Base-by-base conservation (phyloP, 2,329 filamentous ascomycete genomes). In the Thelonectria olida region DNA sequence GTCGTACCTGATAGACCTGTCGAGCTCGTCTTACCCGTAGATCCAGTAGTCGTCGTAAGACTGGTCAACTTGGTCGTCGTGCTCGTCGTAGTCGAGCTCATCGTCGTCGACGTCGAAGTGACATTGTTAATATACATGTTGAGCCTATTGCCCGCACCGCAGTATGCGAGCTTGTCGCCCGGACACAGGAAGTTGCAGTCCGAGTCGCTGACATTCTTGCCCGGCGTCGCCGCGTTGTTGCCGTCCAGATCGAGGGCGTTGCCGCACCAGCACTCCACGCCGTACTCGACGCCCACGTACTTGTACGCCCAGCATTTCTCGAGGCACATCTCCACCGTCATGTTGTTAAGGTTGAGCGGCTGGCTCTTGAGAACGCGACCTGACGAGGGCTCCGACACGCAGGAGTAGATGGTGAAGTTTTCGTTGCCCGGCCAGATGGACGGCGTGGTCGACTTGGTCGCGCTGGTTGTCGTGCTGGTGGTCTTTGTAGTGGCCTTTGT, bases 251-350 rank as follows among this genome's bases (percentile, higher is more conserved):
- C 70, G 9, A 79, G 56, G 1, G 53, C 45, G 49, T 78, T 72
- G 5, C 76, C 76, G 41, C 77, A 80, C 72, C 75, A 79, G 23
- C 78, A 80, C 20, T 80, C 77, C 2, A 68, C 70, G 7, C 75
- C 75, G 28, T 79, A 79, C 51, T 80, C 76, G 4, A 79, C 70
- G 9, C 77, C 78, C 1, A 73, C 76, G 22, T 71, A 79, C 7
- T 70, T 71, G 54, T 75, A 79, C 19, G 72, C 63, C 36, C 65
- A 70, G 48, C 78, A 80, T 1, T 68, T 68, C 47, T 74, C 67
- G 2, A 78, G 60, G 50, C 78, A 79, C 0, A 61, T 57, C 9
- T 75, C 68, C 12, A 78, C 66, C 0, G 75, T 78, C 76, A 79
- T 78, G 8, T 68, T 61, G 4, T 67, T 65, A 13, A 74, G 69